Evolutionary conservation across 164 flowering plant species (phyloP), one percentile per base, ranked within the genome.

Genomic region (Chloranthus sessilifolius): DNA sequence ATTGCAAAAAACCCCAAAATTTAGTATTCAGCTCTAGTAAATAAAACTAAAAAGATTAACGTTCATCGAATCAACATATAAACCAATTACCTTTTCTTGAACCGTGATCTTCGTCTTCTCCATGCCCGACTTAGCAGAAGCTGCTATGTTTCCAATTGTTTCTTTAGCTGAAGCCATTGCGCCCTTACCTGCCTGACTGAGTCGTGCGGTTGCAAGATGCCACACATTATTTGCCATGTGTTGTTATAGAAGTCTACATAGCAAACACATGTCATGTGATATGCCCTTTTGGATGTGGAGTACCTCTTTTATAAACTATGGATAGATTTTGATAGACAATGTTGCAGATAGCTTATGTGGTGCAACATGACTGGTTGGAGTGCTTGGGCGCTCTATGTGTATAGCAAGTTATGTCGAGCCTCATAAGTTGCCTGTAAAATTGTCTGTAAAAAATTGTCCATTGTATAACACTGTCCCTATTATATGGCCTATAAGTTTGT

Each of bases 121-220:
- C 72, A 70, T 37, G 56, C 80, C 80, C 25, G 83, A 45, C 43
- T 71, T 75, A 15, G 83, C 83, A 2, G 83, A 70, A 12, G 80
- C 78, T 0, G 68, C 74, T 0, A 70, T 12, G 44, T 74, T 74
- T 2, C 62, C 37, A 1, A 56, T 78, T 11, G 69, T 46, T 24
- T 78, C 80, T 64, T 74, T 75, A 0, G 31, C 58, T 0, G 63
- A 14, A 35, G 41, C 62, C 35, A 43, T 56, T 49, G 56, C 62
- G 12, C 35, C 52, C 58, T 44, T 66, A 10, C 50, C 62, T 7
- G 60, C n/a, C 47, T 62, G 63, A n/a, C n/a, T n/a, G n/a, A n/a
- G n/a, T n/a, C n/a, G n/a, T n/a, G n/a, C n/a, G n/a, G n/a, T n/a
- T n/a, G n/a, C n/a, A n/a, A n/a, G n/a, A n/a, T n/a, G n/a, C n/a